Evolutionary conservation across 768 basidiomycete species (phyloP).

Genomic region (Mycena indigotica): DNA sequence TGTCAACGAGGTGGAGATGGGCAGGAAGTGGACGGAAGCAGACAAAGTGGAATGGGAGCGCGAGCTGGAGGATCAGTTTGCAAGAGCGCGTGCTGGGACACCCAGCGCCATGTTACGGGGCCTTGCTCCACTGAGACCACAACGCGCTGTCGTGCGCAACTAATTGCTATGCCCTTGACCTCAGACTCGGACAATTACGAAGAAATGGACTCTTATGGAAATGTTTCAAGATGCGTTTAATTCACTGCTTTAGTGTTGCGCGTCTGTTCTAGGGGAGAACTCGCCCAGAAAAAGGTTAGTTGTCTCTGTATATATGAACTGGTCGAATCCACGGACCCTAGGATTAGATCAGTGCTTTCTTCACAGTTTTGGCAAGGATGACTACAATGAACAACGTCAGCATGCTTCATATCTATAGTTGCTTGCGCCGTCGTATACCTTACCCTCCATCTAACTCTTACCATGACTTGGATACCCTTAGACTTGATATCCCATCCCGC

Average conservation of each 20-base stretch:
- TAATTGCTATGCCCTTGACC: background rate
- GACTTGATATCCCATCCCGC: too few species aligned
- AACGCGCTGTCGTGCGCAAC: background rate
- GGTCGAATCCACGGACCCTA: too few species aligned
- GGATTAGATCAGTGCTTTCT: too few species aligned
- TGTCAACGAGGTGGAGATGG: background rate
- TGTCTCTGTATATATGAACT: too few species aligned
- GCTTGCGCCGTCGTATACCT: too few species aligned
- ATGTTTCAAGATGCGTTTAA: background rate
- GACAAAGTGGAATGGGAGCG: slow-evolving; percentile 21
- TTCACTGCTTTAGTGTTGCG: background rate
- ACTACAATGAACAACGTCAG: too few species aligned
- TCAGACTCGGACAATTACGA: background rate
- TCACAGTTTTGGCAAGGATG: too few species aligned
- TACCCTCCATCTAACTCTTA: too few species aligned
- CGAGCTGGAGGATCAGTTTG: slow-evolving; percentile 20
- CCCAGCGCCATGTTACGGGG: slow-evolving; percentile 13
- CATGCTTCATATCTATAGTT: too few species aligned
- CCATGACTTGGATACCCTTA: too few species aligned
- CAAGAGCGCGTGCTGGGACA: slow-evolving; percentile 20
- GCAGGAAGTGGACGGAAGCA: slow-evolving; percentile 5
- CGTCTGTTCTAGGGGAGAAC: slow-evolving; percentile 6
- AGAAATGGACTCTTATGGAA: slow-evolving; percentile 8
- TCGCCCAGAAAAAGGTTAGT: too few species aligned
- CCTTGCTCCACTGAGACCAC: too few species aligned